Conservation (phyloP, 2,329 filamentous ascomycete species). For the Penicillium fuscoglaucum region DNA sequence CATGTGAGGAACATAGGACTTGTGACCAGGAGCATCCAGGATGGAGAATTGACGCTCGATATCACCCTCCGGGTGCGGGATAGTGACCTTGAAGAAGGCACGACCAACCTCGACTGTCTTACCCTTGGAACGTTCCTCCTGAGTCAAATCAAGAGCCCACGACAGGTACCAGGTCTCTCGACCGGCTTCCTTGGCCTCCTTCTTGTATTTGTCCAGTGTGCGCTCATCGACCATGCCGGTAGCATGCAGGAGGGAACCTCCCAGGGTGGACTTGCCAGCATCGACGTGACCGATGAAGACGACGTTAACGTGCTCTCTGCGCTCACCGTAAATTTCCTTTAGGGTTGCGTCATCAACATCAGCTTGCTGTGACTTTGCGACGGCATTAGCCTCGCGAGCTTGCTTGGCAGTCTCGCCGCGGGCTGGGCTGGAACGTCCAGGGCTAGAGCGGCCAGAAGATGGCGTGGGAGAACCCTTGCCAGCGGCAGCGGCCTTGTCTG, state of each 20-base stretch:
- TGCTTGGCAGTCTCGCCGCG: slow-evolving; percentile 58
- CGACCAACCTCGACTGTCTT: slow-evolving; percentile 98
- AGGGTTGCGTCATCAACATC: slow-evolving; percentile 81
- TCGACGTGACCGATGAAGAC: slow-evolving; percentile 99
- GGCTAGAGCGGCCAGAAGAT: slow-evolving; percentile 77
- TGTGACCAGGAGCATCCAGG: slow-evolving; percentile 94
- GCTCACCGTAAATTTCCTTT: slow-evolving; percentile 93
- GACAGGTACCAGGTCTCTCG: slow-evolving; percentile 99
- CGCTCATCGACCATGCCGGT: slow-evolving; percentile 99
- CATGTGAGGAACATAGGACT: slow-evolving; percentile 98
- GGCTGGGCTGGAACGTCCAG: slow-evolving; percentile 75
- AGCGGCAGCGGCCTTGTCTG: slow-evolving; percentile 62
- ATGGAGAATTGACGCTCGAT: slow-evolving; percentile 96
- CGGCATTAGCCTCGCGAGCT: slow-evolving; percentile 73
- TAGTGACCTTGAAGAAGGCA: slow-evolving; percentile 83
- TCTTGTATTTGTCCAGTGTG: slow-evolving; percentile 97
- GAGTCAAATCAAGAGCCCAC: slow-evolving; percentile 96
- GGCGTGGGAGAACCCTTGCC: slow-evolving; percentile 79
- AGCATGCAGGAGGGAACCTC: slow-evolving; percentile 86
- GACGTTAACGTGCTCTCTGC: slow-evolving; percentile 75
- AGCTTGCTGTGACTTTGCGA: slow-evolving; percentile 77
- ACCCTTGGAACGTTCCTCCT: slow-evolving; percentile 92
- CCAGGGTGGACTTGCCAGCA: slow-evolving; percentile 94
- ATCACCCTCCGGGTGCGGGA: slow-evolving; percentile 38
- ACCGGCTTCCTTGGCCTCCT: slow-evolving; percentile 91